Percentiles rank a stretch among this genome's conserved stretches.
Conservation (phyloP, 148 eudicot genomes). For the Oxyria digyna region DNA sequence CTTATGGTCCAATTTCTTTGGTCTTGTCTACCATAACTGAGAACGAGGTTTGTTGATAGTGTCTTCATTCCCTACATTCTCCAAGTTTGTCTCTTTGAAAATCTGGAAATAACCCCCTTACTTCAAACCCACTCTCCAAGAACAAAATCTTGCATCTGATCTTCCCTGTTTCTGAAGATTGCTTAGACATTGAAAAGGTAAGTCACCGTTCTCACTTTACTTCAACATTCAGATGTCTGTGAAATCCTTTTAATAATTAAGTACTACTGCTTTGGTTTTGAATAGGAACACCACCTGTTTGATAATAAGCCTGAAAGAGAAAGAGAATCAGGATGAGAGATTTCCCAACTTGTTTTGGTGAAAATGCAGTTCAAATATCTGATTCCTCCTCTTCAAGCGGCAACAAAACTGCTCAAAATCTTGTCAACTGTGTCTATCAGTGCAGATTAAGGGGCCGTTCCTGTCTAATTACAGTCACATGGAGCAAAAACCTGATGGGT, state of each 20-base stretch:
- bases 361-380: conserved; percentile 47
- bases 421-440: conserved; percentile 45
- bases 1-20: no score
- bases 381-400: conserved; percentile 47
- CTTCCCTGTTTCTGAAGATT: not conserved
- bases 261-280: not conserved
- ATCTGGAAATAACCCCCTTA: not conserved
- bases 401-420: conserved; percentile 36
- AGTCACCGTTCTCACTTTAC: not conserved
- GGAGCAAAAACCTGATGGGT: conserved; percentile 57
- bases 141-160: not conserved
- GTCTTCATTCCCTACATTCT: conserved; percentile 24
- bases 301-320: conserved; percentile 19
- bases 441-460: conserved; percentile 36
- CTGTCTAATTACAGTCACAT: conserved; percentile 30
- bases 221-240: not conserved
- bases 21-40: not conserved
- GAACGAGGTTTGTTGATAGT: not conserved
- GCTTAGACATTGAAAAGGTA: not conserved
- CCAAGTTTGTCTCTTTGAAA: conserved; percentile 20
- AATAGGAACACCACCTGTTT: conserved; percentile 20
- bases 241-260: not conserved
- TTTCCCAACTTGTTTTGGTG: conserved; percentile 53
- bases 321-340: conserved; percentile 29
- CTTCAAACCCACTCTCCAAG: not conserved